phyloP scores from a whole-genome alignment of 257 asterid genomes.

The Fraxinus americana region DNA sequence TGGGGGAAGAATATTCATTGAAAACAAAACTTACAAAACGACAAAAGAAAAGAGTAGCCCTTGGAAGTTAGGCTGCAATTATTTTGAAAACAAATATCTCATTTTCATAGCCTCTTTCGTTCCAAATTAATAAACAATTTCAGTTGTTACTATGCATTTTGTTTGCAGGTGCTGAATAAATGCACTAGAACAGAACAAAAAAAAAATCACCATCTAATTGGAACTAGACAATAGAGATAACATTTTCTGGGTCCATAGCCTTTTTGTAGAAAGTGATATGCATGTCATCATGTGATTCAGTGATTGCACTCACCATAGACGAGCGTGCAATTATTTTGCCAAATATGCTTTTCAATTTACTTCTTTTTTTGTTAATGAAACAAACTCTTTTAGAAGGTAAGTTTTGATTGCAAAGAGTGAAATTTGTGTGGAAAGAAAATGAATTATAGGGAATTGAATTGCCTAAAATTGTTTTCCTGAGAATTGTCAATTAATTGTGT shows the following conservation, averaged over 20 bases:
- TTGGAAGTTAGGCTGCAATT: background rate
- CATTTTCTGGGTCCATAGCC: constrained; percentile 28
- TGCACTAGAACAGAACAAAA: constrained; percentile 18
- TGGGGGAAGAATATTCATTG: no score
- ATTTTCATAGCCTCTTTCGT: background rate
- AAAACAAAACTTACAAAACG: no score
- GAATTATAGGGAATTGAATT: no score
- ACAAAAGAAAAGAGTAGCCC: no score
- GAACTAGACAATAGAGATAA: constrained; percentile 28
- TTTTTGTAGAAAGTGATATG: constrained; percentile 32
- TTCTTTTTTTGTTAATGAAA: background rate
- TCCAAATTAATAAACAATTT: background rate
- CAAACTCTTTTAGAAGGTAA: background rate
- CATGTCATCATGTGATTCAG: constrained; percentile 10
- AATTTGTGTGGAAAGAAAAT: no score
- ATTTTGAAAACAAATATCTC: background rate
- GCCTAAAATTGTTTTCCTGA: no score
- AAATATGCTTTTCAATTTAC: background rate
- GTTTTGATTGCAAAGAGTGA: no score
- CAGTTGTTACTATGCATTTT: background rate
- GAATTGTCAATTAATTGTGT: no score
- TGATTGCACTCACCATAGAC: background rate
- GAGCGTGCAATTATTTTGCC: background rate
- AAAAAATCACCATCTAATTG: constrained; percentile 25
- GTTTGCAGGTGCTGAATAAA: background rate